Evolutionary conservation across 306 rosid genomes (phyloP).

Genomic region (Dryas alaskensis): DNA sequence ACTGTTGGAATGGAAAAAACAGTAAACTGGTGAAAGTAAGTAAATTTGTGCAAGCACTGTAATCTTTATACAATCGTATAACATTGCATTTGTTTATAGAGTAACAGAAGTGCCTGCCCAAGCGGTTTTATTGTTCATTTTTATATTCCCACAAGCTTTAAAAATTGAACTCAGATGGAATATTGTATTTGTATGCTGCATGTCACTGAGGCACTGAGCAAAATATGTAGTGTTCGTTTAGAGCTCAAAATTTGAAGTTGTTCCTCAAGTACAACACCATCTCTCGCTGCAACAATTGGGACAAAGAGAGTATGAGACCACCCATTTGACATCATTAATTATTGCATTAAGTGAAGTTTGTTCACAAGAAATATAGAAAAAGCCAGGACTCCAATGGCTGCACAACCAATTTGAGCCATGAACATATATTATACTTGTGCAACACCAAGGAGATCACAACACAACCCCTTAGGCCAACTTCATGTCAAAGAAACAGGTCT

Average conservation of each 20-base stretch:
- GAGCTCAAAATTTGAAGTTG: conserved; percentile 60
- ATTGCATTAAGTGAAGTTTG: neutral
- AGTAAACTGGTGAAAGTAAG: too few species aligned
- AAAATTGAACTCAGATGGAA: neutral
- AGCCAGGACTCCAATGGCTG: conserved; percentile 79
- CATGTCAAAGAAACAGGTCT: too few species aligned
- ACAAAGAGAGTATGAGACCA: neutral
- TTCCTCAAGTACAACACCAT: conserved; percentile 65
- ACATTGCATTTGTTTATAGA: too few species aligned
- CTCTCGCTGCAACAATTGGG: conserved; percentile 60
- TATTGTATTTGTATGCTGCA: neutral
- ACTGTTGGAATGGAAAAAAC: too few species aligned
- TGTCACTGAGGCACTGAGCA: too few species aligned
- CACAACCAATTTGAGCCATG: conserved; percentile 90
- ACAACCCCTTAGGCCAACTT: too few species aligned
- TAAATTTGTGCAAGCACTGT: too few species aligned
- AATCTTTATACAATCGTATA: too few species aligned
- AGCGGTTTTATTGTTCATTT: too few species aligned
- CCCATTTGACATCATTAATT: neutral
- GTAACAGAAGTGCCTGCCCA: too few species aligned
- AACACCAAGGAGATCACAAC: neutral
- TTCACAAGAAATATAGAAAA: conserved; percentile 36
- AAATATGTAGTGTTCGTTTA: neutral
- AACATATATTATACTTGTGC: conserved; percentile 81
- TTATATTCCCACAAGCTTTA: neutral